Percentiles rank a stretch among this genome's conserved stretches.
These are phyloP conservation scores for Trypanosoma vivax DNA, from an alignment of 208 protist genomes.

Conservation along the genomic window DNA sequence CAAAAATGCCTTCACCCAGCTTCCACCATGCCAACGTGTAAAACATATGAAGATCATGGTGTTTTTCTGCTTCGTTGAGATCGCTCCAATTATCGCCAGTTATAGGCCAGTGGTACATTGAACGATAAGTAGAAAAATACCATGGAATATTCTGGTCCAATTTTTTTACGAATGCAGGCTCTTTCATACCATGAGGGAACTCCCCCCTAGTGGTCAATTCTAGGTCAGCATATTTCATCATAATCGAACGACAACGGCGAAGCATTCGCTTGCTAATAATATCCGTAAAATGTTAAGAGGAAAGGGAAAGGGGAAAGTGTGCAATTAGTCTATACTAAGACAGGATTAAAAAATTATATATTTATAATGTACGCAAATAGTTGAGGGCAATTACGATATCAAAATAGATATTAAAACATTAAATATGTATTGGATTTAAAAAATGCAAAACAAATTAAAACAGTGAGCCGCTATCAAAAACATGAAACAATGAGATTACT, in stretches of 20 bases:
- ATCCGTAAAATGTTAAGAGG: too few relatives aligned
- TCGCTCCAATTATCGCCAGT: conserved; percentile 86
- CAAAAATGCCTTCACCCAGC: conserved; percentile 84
- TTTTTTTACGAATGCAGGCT: conserved; percentile 83
- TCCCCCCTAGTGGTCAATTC: conserved; percentile 81
- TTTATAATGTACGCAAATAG: too few relatives aligned
- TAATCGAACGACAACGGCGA: conserved; percentile 13
- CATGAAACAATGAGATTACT: too few relatives aligned
- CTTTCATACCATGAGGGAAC: conserved; percentile 89
- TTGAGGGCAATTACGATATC: too few relatives aligned
- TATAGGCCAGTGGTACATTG: conserved; percentile 87
- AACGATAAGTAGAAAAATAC: conserved; percentile 87
- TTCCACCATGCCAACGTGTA: conserved; percentile 90
- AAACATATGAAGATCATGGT: conserved; percentile 88
- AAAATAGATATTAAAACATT: too few relatives aligned
- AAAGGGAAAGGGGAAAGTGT: too few relatives aligned
- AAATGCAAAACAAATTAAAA: too few relatives aligned
- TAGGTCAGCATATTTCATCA: conserved; percentile 85
- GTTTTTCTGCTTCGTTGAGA: conserved; percentile 76
- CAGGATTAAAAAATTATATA: too few relatives aligned
- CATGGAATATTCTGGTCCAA: conserved; percentile 88
- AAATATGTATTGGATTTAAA: too few relatives aligned
- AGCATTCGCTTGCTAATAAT: too few relatives aligned
- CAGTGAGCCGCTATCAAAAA: too few relatives aligned
- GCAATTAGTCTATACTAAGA: too few relatives aligned